phyloP scores from a whole-genome alignment of 2,329 filamentous ascomycete species.

The Escovopsis sp. region DNA sequence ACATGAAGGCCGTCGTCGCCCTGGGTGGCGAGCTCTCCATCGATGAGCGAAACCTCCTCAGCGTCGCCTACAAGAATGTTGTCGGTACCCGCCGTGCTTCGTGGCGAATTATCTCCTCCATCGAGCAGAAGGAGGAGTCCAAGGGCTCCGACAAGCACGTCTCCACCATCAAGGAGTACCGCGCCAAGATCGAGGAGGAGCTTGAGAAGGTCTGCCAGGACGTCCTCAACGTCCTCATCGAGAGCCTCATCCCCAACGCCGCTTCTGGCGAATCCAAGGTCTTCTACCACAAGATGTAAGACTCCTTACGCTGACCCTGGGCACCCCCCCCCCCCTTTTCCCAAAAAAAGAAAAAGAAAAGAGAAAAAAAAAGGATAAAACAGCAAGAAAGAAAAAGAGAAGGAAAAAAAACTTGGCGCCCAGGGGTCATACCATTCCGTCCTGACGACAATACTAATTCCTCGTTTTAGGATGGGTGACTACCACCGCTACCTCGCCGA shows the following conservation, averaged over 20 bases:
- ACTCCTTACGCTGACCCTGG: not conserved
- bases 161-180: conserved; percentile 86
- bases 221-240: conserved; percentile 86
- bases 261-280: conserved; percentile 97
- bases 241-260: conserved; percentile 88
- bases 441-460: conserved; percentile 2
- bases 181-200: conserved; percentile 94
- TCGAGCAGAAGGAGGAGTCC: conserved; percentile 99
- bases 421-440: no score
- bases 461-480: conserved; percentile 67
- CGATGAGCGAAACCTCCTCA: conserved; percentile 97
- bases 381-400: no score
- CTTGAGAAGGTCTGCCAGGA: conserved; percentile 97
- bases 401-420: no score
- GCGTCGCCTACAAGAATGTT: conserved; percentile 99
- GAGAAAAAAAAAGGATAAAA: no score
- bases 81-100: conserved; percentile 95
- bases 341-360: no score
- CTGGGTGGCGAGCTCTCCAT: conserved; percentile 67
- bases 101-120: conserved; percentile 98
- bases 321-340: no score
- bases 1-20: conserved; percentile 99
- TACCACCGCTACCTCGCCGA: conserved; percentile 93
- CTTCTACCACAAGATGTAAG: conserved; percentile 99
- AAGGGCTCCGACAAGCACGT: conserved; percentile 97